These are phyloP conservation scores for Panicum miliaceum DNA, from an alignment of 176 grass and related monocot species.

Conservation along the genomic window DNA sequence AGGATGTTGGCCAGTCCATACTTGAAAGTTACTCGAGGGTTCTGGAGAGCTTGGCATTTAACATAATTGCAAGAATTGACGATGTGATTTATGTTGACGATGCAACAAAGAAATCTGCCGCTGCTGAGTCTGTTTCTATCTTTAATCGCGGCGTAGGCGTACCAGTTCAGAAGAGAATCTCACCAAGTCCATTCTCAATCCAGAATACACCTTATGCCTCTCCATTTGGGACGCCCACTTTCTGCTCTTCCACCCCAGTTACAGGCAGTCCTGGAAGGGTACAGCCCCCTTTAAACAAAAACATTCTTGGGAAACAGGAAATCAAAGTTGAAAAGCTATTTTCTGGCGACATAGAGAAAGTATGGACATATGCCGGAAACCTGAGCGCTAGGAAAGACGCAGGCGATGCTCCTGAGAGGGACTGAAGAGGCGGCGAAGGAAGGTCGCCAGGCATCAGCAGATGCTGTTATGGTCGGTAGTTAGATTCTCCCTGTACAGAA, in stretches of 20 bases:
- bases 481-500: conserved; percentile 68
- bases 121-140: conserved; percentile 60
- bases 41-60: conserved; percentile 93
- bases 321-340: conserved; percentile 64
- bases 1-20: conserved; percentile 98
- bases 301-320: conserved; percentile 42
- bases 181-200: conserved; percentile 87
- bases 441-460: conserved; percentile 22
- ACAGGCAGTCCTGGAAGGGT: conserved; percentile 68
- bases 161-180: conserved; percentile 85
- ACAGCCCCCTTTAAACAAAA: conserved; percentile 57
- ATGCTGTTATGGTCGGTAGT: conserved; percentile 38
- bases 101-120: conserved; percentile 73
- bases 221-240: conserved; percentile 84
- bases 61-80: conserved; percentile 89
- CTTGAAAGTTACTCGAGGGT: conserved; percentile 98
- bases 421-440: conserved; percentile 47
- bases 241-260: conserved; percentile 76
- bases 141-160: conserved; percentile 71
- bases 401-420: conserved; percentile 78
- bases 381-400: conserved; percentile 73
- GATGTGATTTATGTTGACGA: conserved; percentile 92
- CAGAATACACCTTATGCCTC: conserved; percentile 83
- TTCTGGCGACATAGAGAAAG: conserved; percentile 71
- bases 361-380: conserved; percentile 84